phyloP scores from a whole-genome alignment of 2,329 filamentous ascomycete genomes.

The Trichoderma koningii region DNA sequence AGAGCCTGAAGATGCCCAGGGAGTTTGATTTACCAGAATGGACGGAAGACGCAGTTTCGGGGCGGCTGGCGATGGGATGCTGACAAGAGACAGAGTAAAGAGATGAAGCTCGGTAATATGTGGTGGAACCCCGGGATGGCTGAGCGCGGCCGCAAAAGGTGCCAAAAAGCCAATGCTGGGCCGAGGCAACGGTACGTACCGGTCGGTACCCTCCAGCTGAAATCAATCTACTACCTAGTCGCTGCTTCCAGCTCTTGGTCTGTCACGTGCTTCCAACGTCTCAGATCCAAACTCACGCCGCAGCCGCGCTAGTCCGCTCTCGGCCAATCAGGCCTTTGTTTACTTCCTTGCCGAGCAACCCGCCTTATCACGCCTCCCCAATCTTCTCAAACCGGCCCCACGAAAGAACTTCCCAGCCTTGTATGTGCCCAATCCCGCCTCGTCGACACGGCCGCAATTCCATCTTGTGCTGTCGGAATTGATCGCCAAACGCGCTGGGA shows the following conservation, averaged over 20 bases:
- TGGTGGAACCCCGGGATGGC: constrained; percentile 26
- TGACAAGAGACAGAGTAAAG: constrained; percentile 29
- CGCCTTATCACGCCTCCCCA: constrained; percentile 14
- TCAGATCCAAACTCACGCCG: not conserved
- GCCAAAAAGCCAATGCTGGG: constrained; percentile 7
- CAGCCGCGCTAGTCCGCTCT: constrained; percentile 1
- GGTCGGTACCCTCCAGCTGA: not conserved
- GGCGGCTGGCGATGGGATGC: not conserved
- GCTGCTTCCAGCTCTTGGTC: not conserved
- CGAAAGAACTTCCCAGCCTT: constrained; percentile 1
- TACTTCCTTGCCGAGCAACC: constrained; percentile 48
- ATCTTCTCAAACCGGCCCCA: constrained; percentile 11
- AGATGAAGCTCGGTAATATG: constrained; percentile 30
- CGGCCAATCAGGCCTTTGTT: constrained; percentile 45
- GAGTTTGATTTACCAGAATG: constrained; percentile 29
- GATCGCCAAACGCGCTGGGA: not conserved
- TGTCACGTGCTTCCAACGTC: constrained; percentile 16
- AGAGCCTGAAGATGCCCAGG: constrained; percentile 32
- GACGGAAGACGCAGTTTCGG: constrained; percentile 5
- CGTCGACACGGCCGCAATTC: constrained; percentile 23
- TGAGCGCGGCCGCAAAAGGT: constrained; percentile 15
- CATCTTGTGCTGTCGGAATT: not conserved
- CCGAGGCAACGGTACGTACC: constrained; percentile 24
- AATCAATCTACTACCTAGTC: too few species aligned
- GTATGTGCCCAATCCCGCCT: not conserved